A percentile compares a stretch with the other conserved stretches of the same genome.
Conservation (phyloP, 495 filamentous ascomycete species). For the Hypoxylon lienhwacheense region DNA sequence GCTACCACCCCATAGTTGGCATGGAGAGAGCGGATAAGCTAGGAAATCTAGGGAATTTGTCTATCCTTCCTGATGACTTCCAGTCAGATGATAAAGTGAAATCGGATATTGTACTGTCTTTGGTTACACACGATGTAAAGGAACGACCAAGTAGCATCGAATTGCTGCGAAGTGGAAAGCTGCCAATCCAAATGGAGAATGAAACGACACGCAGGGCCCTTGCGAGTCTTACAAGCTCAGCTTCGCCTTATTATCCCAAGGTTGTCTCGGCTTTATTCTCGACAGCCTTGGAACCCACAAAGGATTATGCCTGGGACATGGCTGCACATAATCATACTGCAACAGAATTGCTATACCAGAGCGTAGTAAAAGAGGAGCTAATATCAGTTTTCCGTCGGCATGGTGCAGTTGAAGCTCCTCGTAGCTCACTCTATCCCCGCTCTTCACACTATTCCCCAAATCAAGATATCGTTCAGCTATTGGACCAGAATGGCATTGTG, state of each 20-base stretch:
- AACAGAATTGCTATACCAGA: slow-evolving; percentile 68
- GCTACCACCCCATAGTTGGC: slow-evolving; percentile 71
- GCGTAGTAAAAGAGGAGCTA: slow-evolving; percentile 74
- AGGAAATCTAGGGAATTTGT: slow-evolving; percentile 65
- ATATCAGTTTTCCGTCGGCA: slow-evolving; percentile 84
- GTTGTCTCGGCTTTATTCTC: slow-evolving; percentile 84
- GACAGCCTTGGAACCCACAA: slow-evolving; percentile 67
- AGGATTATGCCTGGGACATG: slow-evolving; percentile 88
- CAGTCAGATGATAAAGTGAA: slow-evolving; percentile 70
- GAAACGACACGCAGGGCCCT: slow-evolving; percentile 83
- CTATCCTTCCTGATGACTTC: slow-evolving; percentile 72
- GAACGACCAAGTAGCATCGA: slow-evolving; percentile 84
- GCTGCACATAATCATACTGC: slow-evolving; percentile 54
- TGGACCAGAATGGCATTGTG: slow-evolving; percentile 80
- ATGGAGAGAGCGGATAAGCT: slow-evolving; percentile 88
- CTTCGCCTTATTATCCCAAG: slow-evolving; percentile 85
- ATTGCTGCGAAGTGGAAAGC: slow-evolving; percentile 80
- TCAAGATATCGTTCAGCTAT: slow-evolving; percentile 68
- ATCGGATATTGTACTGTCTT: slow-evolving; percentile 72
- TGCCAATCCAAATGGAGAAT: slow-evolving; percentile 89
- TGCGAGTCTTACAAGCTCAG: slow-evolving; percentile 75
- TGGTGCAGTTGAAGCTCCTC: slow-evolving; percentile 79
- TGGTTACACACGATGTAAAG: slow-evolving; percentile 78
- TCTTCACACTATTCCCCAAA: slow-evolving; percentile 71
- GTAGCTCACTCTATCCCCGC: slow-evolving; percentile 76